phyloP scores from a whole-genome alignment of 257 asterid genomes.

The Mentha longifolia region DNA sequence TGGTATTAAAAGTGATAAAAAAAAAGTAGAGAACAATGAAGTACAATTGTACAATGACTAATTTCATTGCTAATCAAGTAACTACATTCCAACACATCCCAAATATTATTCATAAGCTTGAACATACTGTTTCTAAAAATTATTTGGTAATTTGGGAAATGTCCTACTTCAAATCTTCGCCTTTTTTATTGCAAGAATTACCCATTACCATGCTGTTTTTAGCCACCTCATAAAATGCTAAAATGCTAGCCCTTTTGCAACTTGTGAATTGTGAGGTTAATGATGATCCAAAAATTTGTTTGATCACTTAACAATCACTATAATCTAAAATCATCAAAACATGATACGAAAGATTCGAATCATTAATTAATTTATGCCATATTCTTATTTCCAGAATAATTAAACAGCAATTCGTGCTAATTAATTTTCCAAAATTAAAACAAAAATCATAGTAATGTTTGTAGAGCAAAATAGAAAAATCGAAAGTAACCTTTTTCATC shows the following conservation, averaged over 20 bases:
- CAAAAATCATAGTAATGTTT: not conserved
- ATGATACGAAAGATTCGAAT: not conserved
- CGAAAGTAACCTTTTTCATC: constrained; percentile 57
- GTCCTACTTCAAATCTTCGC: not conserved
- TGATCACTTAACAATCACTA: not conserved
- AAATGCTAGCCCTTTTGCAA: too few relatives aligned
- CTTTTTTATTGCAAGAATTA: too few relatives aligned
- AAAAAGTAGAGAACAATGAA: not conserved
- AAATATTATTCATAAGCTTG: not conserved
- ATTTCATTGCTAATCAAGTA: not conserved
- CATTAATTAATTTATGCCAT: too few relatives aligned
- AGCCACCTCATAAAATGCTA: too few relatives aligned
- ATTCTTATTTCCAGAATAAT: too few relatives aligned
- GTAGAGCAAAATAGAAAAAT: not conserved
- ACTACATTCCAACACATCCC: not conserved
- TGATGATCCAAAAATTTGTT: not conserved
- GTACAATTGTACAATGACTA: not conserved
- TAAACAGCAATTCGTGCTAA: too few relatives aligned
- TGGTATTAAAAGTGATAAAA: too few relatives aligned
- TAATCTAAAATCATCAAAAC: constrained; percentile 3
- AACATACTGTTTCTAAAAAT: not conserved
- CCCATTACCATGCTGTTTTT: too few relatives aligned
- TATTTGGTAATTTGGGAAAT: too few relatives aligned
- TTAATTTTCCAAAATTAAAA: not conserved
- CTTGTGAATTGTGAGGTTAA: too few relatives aligned